A percentile compares a stretch with the other conserved stretches of the same genome.
Conservation (phyloP, 352 stramenopile species). For the Phytophthora lateralis region DNA sequence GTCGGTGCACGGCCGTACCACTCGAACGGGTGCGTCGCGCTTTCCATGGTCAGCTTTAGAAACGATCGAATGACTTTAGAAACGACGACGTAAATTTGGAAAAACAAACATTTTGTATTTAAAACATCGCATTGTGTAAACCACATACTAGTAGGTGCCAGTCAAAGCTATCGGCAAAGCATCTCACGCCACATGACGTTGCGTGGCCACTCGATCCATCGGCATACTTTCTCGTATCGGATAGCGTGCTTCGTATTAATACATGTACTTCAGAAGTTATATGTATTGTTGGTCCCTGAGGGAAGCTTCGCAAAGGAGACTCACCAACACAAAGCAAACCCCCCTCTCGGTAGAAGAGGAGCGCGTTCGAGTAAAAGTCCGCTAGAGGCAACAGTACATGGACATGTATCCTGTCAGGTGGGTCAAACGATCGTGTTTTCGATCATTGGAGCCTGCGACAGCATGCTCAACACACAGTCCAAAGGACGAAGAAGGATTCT, state of each 20-base stretch:
- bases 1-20: constrained; percentile 43
- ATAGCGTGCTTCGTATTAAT: neutral
- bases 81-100: too few relatives aligned
- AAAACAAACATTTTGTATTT: neutral
- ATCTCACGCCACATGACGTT: constrained; percentile 8
- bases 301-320: constrained; percentile 2
- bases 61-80: neutral
- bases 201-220: constrained; percentile 4
- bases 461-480: too few relatives aligned
- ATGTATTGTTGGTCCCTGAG: too few relatives aligned
- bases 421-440: neutral
- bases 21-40: constrained; percentile 73
- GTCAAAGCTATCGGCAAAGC: constrained; percentile 1
- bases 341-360: neutral
- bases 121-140: neutral
- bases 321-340: neutral
- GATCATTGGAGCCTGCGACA: neutral
- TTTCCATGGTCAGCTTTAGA: constrained; percentile 16
- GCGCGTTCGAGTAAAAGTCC: neutral
- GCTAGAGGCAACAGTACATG: neutral
- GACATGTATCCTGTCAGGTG: too few relatives aligned
- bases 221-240: neutral
- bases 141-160: neutral
- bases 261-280: too few relatives aligned
- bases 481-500: too few relatives aligned